Evolutionary conservation across 768 basidiomycete species (phyloP).

Genomic region (Crassisporium funariophilum): DNA sequence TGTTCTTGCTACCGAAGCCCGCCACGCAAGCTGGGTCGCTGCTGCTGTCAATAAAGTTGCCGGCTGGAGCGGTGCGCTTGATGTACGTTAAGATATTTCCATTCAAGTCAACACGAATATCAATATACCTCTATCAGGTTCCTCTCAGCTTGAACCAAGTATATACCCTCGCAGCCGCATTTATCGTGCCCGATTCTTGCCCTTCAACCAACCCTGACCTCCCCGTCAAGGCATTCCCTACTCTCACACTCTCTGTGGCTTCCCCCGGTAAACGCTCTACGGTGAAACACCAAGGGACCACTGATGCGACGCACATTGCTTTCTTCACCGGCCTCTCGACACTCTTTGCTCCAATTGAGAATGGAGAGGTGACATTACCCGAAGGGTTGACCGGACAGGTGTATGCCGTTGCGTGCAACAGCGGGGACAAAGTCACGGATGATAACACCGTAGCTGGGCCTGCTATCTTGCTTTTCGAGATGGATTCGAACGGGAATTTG

Average conservation of each 20-base stretch:
- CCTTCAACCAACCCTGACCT: conserved; percentile 55
- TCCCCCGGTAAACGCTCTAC: conserved; percentile 25
- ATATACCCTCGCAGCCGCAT: conserved; percentile 41
- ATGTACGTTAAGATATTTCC: conserved; percentile 22
- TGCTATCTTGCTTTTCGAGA: conserved; percentile 16
- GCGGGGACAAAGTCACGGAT: conserved; percentile 31
- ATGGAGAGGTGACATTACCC: conserved; percentile 39
- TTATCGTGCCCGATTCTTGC: conserved; percentile 59
- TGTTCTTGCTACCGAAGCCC: conserved; percentile 60
- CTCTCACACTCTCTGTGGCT: conserved; percentile 36
- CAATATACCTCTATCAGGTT: conserved; percentile 18
- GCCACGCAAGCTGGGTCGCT: conserved; percentile 59
- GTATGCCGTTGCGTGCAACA: conserved; percentile 47
- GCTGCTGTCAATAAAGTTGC: conserved; percentile 42
- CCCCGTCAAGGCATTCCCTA: conserved; percentile 54
- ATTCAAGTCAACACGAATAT: background rate
- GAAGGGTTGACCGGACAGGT: conserved; percentile 42
- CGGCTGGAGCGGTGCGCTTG: conserved; percentile 55
- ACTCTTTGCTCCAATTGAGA: conserved; percentile 31
- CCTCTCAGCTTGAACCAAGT: conserved; percentile 25
- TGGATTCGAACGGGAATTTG: conserved; percentile 15
- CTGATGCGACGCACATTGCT: conserved; percentile 30
- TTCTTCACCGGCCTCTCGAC: conserved; percentile 49
- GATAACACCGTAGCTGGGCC: conserved; percentile 45
- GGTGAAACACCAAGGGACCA: conserved; percentile 9